These are phyloP conservation scores for Ramaria rubella DNA, from an alignment of 768 basidiomycete species.

Conservation along the genomic window DNA sequence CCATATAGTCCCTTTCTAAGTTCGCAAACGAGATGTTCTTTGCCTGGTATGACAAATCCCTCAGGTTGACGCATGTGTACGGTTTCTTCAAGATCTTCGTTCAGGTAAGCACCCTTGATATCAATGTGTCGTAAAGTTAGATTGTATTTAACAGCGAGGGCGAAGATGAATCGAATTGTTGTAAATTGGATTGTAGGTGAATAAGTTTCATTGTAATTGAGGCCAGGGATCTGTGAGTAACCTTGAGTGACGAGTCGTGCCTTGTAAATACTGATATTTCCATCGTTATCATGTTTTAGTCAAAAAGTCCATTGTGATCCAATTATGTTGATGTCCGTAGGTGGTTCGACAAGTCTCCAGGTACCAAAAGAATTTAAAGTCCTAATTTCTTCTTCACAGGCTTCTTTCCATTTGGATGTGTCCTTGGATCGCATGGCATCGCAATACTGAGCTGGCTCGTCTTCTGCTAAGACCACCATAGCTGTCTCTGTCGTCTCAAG, in stretches of 20 bases:
- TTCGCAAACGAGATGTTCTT: conserved; percentile 6
- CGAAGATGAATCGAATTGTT: conserved; percentile 14
- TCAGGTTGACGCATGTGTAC: conserved; percentile 21
- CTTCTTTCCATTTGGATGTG: background rate
- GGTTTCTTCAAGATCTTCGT: conserved; percentile 21
- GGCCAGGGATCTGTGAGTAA: conserved; percentile 17
- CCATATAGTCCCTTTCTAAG: conserved; percentile 22
- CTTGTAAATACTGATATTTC: background rate
- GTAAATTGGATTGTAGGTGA: conserved; percentile 15
- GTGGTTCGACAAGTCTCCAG: background rate
- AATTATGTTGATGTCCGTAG: background rate
- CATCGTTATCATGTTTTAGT: background rate
- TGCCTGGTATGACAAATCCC: conserved; percentile 12
- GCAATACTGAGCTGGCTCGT: background rate
- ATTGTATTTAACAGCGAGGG: conserved; percentile 8
- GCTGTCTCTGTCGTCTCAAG: too few species aligned
- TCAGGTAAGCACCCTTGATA: conserved; percentile 16
- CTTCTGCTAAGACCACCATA: too few species aligned
- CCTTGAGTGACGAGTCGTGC: conserved; percentile 22
- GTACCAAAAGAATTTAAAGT: background rate
- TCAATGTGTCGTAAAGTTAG: background rate
- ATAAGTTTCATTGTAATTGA: conserved; percentile 15
- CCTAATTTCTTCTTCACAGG: background rate
- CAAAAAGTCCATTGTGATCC: background rate
- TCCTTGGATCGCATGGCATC: background rate